Conservation (phyloP, 2,329 filamentous ascomycete genomes). For the Drechslerella dactyloides region DNA sequence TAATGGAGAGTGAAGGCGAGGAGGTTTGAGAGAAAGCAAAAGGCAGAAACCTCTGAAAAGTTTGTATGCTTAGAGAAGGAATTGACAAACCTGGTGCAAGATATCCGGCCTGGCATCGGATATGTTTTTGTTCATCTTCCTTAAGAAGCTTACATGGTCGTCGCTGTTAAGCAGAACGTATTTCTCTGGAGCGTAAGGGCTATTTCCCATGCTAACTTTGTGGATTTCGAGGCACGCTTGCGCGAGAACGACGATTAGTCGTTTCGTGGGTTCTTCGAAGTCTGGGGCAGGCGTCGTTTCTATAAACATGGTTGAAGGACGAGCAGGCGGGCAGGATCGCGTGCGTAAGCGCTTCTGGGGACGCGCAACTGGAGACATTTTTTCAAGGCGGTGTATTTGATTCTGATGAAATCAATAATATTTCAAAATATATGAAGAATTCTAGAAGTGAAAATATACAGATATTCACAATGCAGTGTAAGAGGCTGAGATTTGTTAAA, state of each 20-base stretch:
- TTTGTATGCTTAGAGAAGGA: constrained; percentile 50
- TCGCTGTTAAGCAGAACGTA: constrained; percentile 98
- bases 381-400: no score
- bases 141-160: constrained; percentile 98
- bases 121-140: constrained; percentile 99
- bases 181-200: constrained; percentile 80
- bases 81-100: constrained; percentile 83
- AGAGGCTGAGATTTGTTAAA: no score
- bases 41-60: constrained; percentile 20
- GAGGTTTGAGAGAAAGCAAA: neutral
- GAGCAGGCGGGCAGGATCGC: constrained; percentile 90
- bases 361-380: constrained; percentile 53
- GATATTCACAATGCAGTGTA: no score
- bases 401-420: no score
- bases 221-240: constrained; percentile 98
- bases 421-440: no score
- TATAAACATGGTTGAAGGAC: constrained; percentile 91
- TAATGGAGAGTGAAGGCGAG: constrained; percentile 32
- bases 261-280: constrained; percentile 86
- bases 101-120: constrained; percentile 97
- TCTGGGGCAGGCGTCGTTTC: constrained; percentile 83
- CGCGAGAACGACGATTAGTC: constrained; percentile 92
- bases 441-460: no score
- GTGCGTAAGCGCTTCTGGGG: constrained; percentile 68
- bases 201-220: constrained; percentile 77